A percentile compares a stretch with the other conserved stretches of the same genome.
Conservation (phyloP, 192 early-diverging fungal genomes). For the Allomyces macrogynus region DNA sequence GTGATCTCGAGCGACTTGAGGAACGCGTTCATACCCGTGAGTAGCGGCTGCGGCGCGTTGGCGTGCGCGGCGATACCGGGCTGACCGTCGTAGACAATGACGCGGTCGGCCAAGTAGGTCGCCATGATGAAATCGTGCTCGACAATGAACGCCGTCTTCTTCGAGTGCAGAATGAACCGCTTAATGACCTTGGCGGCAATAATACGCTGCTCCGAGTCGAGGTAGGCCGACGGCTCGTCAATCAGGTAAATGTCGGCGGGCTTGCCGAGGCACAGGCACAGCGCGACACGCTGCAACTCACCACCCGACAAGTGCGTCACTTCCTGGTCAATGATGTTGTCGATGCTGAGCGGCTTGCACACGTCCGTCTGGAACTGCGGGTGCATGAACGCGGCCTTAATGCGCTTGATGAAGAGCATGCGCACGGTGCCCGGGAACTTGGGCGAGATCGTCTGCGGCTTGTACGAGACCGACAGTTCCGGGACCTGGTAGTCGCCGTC, state of each 20-base stretch:
- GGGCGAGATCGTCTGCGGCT: slow-evolving; percentile 96
- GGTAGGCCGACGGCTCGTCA: slow-evolving; percentile 92
- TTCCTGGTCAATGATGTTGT: slow-evolving; percentile 79
- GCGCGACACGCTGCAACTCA: slow-evolving; percentile 97
- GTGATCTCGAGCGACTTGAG: slow-evolving; percentile 78
- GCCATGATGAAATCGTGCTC: slow-evolving; percentile 99
- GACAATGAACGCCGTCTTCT: slow-evolving; percentile 93
- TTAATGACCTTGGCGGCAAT: slow-evolving; percentile 97
- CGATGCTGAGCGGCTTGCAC: slow-evolving; percentile 79
- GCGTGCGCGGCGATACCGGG: slow-evolving; percentile 72
- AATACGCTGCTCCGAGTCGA: slow-evolving; percentile 98
- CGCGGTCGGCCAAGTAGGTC: slow-evolving; percentile 88
- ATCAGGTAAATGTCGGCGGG: slow-evolving; percentile 93
- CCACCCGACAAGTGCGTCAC: slow-evolving; percentile 78
- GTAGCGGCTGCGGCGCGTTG: slow-evolving; percentile 64
- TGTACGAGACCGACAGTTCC: slow-evolving; percentile 76
- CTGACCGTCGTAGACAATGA: slow-evolving; percentile 81
- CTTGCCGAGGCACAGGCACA: slow-evolving; percentile 67
- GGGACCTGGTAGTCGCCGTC: slow-evolving; percentile 59
- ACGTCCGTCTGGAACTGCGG: slow-evolving; percentile 95
- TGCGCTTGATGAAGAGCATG: slow-evolving; percentile 73
- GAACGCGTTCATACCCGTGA: slow-evolving; percentile 94
- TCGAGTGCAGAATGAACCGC: slow-evolving; percentile 84
- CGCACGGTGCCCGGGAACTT: slow-evolving; percentile 85
- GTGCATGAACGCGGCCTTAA: slow-evolving; percentile 62